Percentiles rank a stretch among this genome's conserved stretches.
phyloP scores from a whole-genome alignment of 345 rosid species.

The Salix purpurea region DNA sequence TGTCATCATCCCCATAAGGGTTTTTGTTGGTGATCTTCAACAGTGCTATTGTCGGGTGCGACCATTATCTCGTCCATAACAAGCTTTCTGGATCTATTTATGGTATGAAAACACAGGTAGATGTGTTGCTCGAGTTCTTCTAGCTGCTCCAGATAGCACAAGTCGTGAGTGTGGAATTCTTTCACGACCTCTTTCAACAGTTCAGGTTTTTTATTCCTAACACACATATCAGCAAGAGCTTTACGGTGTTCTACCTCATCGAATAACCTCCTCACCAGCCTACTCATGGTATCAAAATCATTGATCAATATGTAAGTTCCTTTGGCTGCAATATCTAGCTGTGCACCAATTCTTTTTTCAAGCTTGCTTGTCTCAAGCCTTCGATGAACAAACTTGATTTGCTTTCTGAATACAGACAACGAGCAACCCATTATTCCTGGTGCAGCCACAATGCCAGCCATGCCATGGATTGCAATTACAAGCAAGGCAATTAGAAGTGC shows the following conservation, averaged over 20 bases:
- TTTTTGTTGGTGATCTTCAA: background rate
- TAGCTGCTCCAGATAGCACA: constrained; percentile 54
- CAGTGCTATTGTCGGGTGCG: background rate
- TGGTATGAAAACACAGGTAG: constrained; percentile 65
- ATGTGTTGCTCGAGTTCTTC: constrained; percentile 77
- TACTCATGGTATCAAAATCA: constrained; percentile 69
- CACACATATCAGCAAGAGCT: constrained; percentile 48
- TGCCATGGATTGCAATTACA: constrained; percentile 57
- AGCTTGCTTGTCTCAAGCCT: constrained; percentile 26
- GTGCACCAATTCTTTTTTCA: constrained; percentile 35
- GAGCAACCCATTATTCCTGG: constrained; percentile 49
- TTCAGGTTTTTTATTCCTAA: constrained; percentile 46
- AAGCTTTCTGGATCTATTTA: constrained; percentile 69
- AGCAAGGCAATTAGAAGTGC: constrained; percentile 39
- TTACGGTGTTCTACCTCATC: constrained; percentile 65
- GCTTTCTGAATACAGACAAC: constrained; percentile 38
- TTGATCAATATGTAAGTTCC: constrained; percentile 65
- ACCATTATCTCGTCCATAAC: constrained; percentile 43
- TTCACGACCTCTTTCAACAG: constrained; percentile 55
- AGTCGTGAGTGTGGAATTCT: constrained; percentile 42
- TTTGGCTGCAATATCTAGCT: constrained; percentile 77
- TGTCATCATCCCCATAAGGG: background rate
- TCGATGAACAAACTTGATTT: constrained; percentile 5
- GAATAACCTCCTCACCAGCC: constrained; percentile 49
- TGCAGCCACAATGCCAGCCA: constrained; percentile 52